phyloP scores from a whole-genome alignment of 2,329 filamentous ascomycete genomes.

The Colletotrichum neosansevieriae region DNA sequence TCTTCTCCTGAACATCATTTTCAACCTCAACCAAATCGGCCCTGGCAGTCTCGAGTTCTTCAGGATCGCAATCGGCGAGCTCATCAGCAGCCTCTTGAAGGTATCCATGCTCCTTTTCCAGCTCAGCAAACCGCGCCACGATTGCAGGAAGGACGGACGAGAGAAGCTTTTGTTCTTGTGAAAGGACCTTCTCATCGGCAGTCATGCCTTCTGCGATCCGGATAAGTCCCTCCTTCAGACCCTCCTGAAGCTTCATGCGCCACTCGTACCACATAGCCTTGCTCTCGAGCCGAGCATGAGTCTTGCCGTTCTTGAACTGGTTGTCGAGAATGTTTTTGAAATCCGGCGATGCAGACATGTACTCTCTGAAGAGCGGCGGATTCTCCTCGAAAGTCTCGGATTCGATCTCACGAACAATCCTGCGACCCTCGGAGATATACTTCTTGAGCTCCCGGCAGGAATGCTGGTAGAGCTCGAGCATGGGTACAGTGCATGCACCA shows the following conservation, averaged over 20 bases:
- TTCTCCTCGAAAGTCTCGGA: conserved; percentile 90
- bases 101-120: conserved; percentile 74
- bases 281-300: conserved; percentile 87
- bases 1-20: conserved; percentile 77
- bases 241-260: conserved; percentile 88
- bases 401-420: conserved; percentile 92
- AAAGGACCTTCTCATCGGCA: conserved; percentile 75
- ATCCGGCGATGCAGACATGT: conserved; percentile 85
- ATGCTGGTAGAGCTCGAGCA: conserved; percentile 95
- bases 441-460: conserved; percentile 96
- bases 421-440: conserved; percentile 93
- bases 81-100: conserved; percentile 80
- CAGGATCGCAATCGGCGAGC: conserved; percentile 82
- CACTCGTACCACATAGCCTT: conserved; percentile 99
- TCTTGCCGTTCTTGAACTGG: conserved; percentile 98
- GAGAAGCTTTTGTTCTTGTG: conserved; percentile 76
- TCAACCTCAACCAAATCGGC: conserved; percentile 74
- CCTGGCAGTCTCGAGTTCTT: conserved; percentile 81
- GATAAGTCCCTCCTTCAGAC: conserved; percentile 83
- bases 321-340: conserved; percentile 92
- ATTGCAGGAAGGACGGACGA: conserved; percentile 75
- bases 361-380: conserved; percentile 90
- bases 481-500: conserved; percentile 90
- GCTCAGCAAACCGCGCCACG: conserved; percentile 67
- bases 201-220: conserved; percentile 83